Conservation (phyloP, 345 rosid species). For the Trapa bicornis region DNA sequence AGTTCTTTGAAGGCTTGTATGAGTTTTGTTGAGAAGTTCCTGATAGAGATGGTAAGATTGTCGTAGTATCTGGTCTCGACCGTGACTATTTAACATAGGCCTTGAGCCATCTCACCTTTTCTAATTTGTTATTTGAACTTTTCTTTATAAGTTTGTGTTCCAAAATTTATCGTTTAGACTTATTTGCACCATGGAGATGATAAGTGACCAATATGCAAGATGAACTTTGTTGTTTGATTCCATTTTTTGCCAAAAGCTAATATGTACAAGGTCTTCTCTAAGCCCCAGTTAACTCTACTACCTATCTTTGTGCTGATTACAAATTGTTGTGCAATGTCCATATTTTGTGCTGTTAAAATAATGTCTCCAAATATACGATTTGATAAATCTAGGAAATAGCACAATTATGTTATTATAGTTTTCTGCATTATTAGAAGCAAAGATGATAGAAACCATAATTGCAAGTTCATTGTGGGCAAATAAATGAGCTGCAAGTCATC, state of each 20-base stretch:
- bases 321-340: neutral
- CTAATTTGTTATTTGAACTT: neutral
- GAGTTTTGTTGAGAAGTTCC: too few relatives aligned
- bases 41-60: too few relatives aligned
- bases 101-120: neutral
- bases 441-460: neutral
- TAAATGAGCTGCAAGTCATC: neutral
- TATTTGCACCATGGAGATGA: neutral
- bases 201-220: neutral
- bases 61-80: too few relatives aligned
- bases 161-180: neutral
- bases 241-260: neutral
- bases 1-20: too few relatives aligned
- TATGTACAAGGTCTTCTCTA: neutral
- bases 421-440: neutral
- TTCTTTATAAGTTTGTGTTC: neutral
- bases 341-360: neutral
- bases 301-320: neutral
- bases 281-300: neutral
- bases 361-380: neutral
- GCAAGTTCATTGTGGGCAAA: neutral
- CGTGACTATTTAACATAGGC: neutral
- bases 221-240: neutral
- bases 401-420: neutral
- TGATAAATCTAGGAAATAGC: neutral